Evolutionary conservation across 305 asterid genomes (phyloP), one percentile per base, ranked within the genome.

Genomic region (Euphrasia arctica): DNA sequence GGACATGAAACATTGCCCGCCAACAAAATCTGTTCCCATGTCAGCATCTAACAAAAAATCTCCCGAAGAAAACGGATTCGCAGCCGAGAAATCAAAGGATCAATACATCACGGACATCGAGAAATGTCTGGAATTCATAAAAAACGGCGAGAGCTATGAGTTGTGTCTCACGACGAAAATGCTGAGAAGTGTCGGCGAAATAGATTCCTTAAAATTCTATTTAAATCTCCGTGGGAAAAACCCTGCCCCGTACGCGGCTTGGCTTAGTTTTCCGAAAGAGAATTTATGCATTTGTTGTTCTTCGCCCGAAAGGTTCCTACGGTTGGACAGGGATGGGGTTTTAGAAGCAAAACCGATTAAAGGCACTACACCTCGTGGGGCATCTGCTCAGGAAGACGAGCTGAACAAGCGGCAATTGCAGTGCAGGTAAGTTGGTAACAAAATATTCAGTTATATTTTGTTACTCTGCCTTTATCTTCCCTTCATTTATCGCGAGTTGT

Each of bases 331-430:
- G 74, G 73, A 88, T 52, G 97, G 92, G 34, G 55, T 88, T 69
- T 74, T 93, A 70, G 99, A 93, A 79, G 99, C 99, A 18, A 93
- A 90, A 78, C 97, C 97, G 34, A 93, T 93, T 57, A 93, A 93
- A 74, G 99, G 97, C 32, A 93, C 97, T 54, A 77, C 85, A 74
- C 90, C 97, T 75, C 99, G 99, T 63, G 97, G 99, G 57, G 65
- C 75, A 18, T 77, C 91, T 9, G 77, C 80, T 0, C 79, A 85
- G 59, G 95, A 85, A 58, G 97, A 90, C 70, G 90, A 86, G 68
- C 71, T 75, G 54, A 82, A 82, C 70, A 93, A 80, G 83, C 72
- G 85, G 63, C 94, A 71, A 68, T 69, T 90, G 78, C 95, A 82
- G 61, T 82, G 80, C 83, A 93, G 97, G 99, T 85, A 78, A 50